Conservation (phyloP, 129 eudicot species). For the Helichrysum umbraculigerum region DNA sequence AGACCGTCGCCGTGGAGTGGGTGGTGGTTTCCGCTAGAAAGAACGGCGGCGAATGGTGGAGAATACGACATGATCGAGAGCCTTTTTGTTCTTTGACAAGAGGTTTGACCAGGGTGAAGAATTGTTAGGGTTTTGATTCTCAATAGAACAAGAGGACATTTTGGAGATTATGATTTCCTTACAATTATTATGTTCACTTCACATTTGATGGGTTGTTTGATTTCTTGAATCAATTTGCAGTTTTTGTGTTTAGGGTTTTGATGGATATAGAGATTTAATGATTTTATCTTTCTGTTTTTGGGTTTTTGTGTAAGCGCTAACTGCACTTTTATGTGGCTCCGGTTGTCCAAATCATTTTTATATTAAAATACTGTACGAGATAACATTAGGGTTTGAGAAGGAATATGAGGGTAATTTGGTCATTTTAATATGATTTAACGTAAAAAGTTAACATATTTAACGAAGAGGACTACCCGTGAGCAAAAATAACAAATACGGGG, state of each 20-base stretch:
- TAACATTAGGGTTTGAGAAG: too few relatives aligned
- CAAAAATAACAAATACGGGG: too few relatives aligned
- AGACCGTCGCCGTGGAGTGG: slow-evolving; percentile 23
- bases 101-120: slow-evolving; percentile 43
- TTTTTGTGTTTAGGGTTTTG: background rate
- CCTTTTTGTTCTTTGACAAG: slow-evolving; percentile 59
- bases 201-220: slow-evolving; percentile 20
- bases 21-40: slow-evolving; percentile 34
- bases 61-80: slow-evolving; percentile 47
- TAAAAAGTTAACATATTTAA: too few relatives aligned
- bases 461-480: too few relatives aligned
- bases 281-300: background rate
- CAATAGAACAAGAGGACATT: slow-evolving; percentile 49
- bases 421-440: too few relatives aligned
- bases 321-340: slow-evolving; percentile 8
- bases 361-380: too few relatives aligned
- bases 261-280: too few relatives aligned
- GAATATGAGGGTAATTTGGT: too few relatives aligned
- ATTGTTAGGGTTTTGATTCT: slow-evolving; percentile 37
- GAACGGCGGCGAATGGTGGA: slow-evolving; percentile 58
- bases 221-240: background rate
- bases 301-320: background rate
- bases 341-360: background rate
- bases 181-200: background rate
- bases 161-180: background rate